A percentile compares a stretch with the other conserved stretches of the same genome.
These are phyloP conservation scores for Stephanodiscus minutulus DNA, from an alignment of 108 stramenopile species.

Conservation along the genomic window DNA sequence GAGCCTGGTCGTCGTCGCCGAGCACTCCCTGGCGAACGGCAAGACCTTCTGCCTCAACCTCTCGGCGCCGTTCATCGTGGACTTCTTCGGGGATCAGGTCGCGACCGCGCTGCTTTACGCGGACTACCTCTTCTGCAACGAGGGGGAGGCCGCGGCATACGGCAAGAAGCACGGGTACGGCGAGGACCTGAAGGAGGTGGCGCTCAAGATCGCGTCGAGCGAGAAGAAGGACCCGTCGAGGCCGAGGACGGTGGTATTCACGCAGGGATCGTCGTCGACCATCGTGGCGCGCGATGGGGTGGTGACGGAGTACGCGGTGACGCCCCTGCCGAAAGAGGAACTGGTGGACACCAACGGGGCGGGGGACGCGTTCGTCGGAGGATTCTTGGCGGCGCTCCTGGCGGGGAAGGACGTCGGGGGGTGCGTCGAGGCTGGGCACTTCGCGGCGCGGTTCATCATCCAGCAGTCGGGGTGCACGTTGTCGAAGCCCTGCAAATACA, in stretches of 20 bases:
- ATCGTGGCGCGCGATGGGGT: conserved; percentile 92
- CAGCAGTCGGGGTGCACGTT: conserved; percentile 95
- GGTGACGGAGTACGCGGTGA: conserved; percentile 90
- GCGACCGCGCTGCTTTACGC: conserved; percentile 93
- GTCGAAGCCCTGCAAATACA: conserved; percentile 70
- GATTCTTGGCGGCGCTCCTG: conserved; percentile 91
- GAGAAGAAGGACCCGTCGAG: conserved; percentile 87
- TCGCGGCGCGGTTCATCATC: conserved; percentile 94
- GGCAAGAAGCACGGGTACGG: conserved; percentile 95
- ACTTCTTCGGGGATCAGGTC: conserved; percentile 97
- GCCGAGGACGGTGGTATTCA: conserved; percentile 94
- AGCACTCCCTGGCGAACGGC: conserved; percentile 85
- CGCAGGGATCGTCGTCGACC: conserved; percentile 94
- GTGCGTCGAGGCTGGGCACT: conserved; percentile 97
- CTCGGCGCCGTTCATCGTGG: conserved; percentile 98
- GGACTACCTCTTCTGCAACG: conserved; percentile 98
- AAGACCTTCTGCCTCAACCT: conserved; percentile 97
- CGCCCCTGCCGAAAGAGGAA: conserved; percentile 77
- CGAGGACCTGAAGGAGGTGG: conserved; percentile 89
- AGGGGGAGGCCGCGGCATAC: conserved; percentile 97
- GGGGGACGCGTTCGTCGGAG: conserved; percentile 99
- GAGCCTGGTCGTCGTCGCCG: conserved; percentile 85
- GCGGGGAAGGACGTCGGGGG: conserved; percentile 75
- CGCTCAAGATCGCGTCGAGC: conserved; percentile 82
- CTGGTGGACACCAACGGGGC: conserved; percentile 99